Base-by-base conservation (phyloP, 2,329 filamentous ascomycete species). In the Blumeria graminis region DNA sequence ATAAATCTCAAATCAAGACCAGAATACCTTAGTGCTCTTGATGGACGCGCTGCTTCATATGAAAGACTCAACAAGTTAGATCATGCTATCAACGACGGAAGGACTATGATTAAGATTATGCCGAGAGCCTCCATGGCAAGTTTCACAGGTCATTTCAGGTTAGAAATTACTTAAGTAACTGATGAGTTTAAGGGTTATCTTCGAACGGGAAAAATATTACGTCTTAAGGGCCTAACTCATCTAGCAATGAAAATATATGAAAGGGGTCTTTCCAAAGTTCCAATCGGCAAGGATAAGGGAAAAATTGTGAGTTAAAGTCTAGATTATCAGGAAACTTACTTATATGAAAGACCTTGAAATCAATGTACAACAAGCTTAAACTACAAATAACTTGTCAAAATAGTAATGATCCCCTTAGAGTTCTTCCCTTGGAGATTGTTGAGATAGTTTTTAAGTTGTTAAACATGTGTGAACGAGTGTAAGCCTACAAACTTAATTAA, bases 241-340 rank as follows among this genome's bases (percentile, higher is more conserved):
- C 58, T 67, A 18, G 66, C 66, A 50, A 52, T 67, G 41, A 63
- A 65, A 39, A 67, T 68, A 16, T 67, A 67, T 51, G 62, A 66
- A 50, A 62, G 63, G 46, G 66, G 66, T 3, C 58, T 68, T 4
- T 60, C 54, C 11, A 67, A 67, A 55, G 64, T 68, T 53, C 63
- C 63, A 39, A 61, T 66, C 55, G 63, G 63, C 6, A 56, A 56
- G 11, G 64, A 66, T 55, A 57, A 63, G 16, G 61, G 65, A 14
- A 62, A 65, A 9, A 57, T 58, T 35, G 64, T 66, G 58, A 57
- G 61, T 55, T 36, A 34, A 9, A 6, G 16, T 18, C 22, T 36
- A 5, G 6, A 7, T 35, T 14, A 48, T 11, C 34, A 48, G 10
- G 48, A 13, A 32, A 32, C 18, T 34, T 13, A 18, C 9, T 45